Conservation (phyloP, 805 yeast species). For the Saturnispora bothae region DNA sequence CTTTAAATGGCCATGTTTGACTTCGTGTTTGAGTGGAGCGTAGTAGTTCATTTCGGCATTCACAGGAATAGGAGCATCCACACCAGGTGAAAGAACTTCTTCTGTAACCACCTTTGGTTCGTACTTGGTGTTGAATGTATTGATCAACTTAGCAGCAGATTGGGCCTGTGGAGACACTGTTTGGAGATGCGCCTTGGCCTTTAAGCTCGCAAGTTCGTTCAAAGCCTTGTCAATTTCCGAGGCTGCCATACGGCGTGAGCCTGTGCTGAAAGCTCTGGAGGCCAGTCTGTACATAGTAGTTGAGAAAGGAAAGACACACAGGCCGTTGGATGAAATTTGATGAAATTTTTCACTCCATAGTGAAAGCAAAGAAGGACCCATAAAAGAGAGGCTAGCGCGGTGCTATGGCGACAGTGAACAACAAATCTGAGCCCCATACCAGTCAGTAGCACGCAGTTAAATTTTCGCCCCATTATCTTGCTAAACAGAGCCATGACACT, state of each 20-base stretch:
- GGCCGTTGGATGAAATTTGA: background rate
- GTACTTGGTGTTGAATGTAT: constrained; percentile 23
- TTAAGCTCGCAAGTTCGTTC: constrained; percentile 21
- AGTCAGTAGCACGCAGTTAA: no score
- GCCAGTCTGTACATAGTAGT: no score
- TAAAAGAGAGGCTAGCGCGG: no score
- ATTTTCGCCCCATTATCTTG: no score
- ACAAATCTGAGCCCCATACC: no score
- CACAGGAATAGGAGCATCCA: constrained; percentile 60
- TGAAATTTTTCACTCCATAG: background rate
- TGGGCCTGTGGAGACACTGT: constrained; percentile 13
- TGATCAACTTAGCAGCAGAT: constrained; percentile 18
- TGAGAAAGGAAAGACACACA: no score
- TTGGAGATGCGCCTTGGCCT: constrained; percentile 9
- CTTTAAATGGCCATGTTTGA: constrained; percentile 61
- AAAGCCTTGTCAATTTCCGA: constrained; percentile 18
- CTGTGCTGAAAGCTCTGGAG: constrained; percentile 4
- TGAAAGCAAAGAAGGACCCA: background rate
- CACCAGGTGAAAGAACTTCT: constrained; percentile 25
- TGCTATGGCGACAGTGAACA: no score
- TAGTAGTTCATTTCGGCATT: constrained; percentile 74
- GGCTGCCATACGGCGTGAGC: background rate
- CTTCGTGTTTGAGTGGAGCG: constrained; percentile 63
- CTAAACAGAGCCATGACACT: no score
- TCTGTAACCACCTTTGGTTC: constrained; percentile 29